Conservation (phyloP, 495 filamentous ascomycete species). For the Acidiella bohemica region DNA sequence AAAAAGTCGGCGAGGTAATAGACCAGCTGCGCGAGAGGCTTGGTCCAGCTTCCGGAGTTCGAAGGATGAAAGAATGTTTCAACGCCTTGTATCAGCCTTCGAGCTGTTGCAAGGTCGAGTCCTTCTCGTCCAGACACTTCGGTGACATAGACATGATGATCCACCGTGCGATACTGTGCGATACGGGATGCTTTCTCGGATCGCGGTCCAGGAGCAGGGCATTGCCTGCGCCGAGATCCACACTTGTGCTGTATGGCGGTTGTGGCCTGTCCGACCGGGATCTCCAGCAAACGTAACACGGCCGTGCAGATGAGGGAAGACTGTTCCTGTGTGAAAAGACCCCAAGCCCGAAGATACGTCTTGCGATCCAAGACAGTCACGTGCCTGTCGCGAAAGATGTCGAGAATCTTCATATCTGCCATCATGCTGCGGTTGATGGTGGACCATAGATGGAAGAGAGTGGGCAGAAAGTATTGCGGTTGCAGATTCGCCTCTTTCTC, state of each 20-base stretch:
- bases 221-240: constrained; percentile 71
- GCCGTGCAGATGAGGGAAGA: constrained; percentile 87
- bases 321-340: constrained; percentile 85
- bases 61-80: constrained; percentile 99
- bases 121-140: constrained; percentile 57
- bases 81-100: constrained; percentile 87
- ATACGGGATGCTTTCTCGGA: constrained; percentile 76
- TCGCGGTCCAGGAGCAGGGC: constrained; percentile 81
- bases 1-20: constrained; percentile 94
- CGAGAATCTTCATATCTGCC: constrained; percentile 76
- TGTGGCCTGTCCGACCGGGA: constrained; percentile 89
- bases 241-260: constrained; percentile 72
- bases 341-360: too few relatives aligned
- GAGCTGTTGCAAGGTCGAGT: constrained; percentile 69
- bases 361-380: constrained; percentile 71
- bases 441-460: constrained; percentile 94
- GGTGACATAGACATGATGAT: constrained; percentile 90
- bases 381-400: constrained; percentile 71
- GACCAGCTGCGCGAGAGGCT: constrained; percentile 74
- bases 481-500: constrained; percentile 55
- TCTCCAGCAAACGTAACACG: constrained; percentile 77
- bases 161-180: constrained; percentile 89
- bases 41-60: constrained; percentile 87
- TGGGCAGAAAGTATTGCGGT: constrained; percentile 73
- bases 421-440: constrained; percentile 77